Base-by-base conservation (phyloP, 805 yeast genomes). In the Cyberlindnera misumaiensis region DNA sequence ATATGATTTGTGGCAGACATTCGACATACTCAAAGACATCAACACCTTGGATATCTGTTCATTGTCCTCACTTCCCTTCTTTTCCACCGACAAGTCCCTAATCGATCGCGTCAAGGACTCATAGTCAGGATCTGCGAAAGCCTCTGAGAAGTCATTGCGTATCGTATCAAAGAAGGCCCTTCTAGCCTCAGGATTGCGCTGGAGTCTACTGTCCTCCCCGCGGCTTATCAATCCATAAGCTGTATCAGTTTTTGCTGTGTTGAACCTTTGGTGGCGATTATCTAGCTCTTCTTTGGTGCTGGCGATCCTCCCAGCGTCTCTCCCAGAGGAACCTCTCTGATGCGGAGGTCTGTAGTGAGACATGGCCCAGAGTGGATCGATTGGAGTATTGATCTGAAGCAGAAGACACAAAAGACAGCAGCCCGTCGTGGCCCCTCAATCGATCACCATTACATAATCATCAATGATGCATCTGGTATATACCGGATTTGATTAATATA, bases 181-280 rank as follows among this genome's bases (percentile, higher is more conserved):
- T 46, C 84, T 59, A 9, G 68, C 72, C 4, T 40, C 36, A 3
- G 62, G 62, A 47, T 71, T 70, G 4, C 57, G 49, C 47, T 70
- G 77, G 30, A 80, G 60, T 29, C 72, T 52, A 36, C 52, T 53
- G 39, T 72, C 78, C 32, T 72, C 79, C 1, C 85, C 84, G 40
- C 86, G 60, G 45, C 85, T 80, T 7, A 78, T 56, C 35, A 75
- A 60, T 0, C 85, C 83, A 44, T 67, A 75, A 8, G 40, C 48
- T 6, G 62, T 67, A 13, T 46, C 45, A 28, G 46, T 37, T 12
- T 53, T 49, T 22, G 42, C 36, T 6, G 53, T 55, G 0, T 47
- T 36, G 40, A 72, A 70, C 41, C 67, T 55, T 11, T 47, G 48
- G 35, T 49, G 50, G 34, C 75, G 55, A 41, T 47, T 56, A 34